Conservation (phyloP, 805 yeast species). For the Starmerella roubikii region DNA sequence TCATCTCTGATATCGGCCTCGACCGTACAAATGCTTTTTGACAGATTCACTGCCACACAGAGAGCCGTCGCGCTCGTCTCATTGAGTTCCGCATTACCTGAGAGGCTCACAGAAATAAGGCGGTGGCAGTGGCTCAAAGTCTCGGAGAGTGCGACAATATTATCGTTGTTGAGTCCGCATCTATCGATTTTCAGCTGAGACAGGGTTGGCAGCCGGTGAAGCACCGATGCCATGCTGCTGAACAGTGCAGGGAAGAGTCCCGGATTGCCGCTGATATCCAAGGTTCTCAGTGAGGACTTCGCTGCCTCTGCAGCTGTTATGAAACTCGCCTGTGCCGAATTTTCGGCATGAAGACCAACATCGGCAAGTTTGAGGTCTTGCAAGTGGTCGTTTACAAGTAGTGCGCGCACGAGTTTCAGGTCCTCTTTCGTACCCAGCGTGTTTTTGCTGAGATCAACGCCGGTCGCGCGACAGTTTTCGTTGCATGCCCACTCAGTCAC, state of each 20-base stretch:
- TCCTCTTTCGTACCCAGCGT: slow-evolving; percentile 31
- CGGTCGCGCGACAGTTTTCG: slow-evolving; percentile 36
- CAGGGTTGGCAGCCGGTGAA: slow-evolving; percentile 56
- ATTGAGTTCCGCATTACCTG: slow-evolving; percentile 47
- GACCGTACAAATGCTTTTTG: slow-evolving; percentile 49
- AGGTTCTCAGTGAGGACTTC: slow-evolving; percentile 46
- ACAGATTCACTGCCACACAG: slow-evolving; percentile 53
- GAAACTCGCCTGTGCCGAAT: too few relatives aligned
- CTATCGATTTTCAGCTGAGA: slow-evolving; percentile 59
- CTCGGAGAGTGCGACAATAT: slow-evolving; percentile 49
- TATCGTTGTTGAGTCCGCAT: slow-evolving; percentile 43
- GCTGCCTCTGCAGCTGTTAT: slow-evolving; percentile 36
- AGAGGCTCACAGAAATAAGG: slow-evolving; percentile 54
- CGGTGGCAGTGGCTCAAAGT: slow-evolving; percentile 54
- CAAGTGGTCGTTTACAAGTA: slow-evolving; percentile 30
- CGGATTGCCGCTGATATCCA: slow-evolving; percentile 64
- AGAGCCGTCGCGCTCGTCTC: slow-evolving; percentile 50
- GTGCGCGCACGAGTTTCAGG: slow-evolving; percentile 18
- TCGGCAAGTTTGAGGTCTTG: slow-evolving; percentile 53
- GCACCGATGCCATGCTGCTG: slow-evolving; percentile 42
- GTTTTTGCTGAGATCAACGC: slow-evolving; percentile 76
- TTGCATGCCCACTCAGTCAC: slow-evolving; percentile 45
- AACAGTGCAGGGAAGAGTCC: slow-evolving; percentile 50
- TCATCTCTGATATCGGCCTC: slow-evolving; percentile 53
- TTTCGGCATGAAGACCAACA: too few relatives aligned